Percentiles rank a stretch among this genome's conserved stretches.
These are phyloP conservation scores for Trichoderma gracile DNA, from an alignment of 2,329 filamentous ascomycete genomes.

Conservation along the genomic window DNA sequence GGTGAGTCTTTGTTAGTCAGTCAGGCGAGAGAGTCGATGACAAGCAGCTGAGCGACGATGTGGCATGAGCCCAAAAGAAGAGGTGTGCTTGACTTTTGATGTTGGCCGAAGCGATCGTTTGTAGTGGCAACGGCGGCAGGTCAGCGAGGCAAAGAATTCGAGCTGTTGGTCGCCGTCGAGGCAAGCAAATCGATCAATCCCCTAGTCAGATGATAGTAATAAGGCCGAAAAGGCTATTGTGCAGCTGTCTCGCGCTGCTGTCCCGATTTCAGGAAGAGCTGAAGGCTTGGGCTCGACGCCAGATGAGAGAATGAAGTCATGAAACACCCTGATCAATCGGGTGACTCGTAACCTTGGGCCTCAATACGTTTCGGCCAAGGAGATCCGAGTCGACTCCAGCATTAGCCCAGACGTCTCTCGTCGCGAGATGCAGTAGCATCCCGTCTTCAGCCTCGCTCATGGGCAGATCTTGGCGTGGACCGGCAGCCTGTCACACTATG, in stretches of 20 bases:
- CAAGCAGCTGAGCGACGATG: background rate
- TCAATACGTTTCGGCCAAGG: conserved; percentile 17
- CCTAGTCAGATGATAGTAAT: background rate
- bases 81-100: background rate
- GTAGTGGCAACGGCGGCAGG: background rate
- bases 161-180: conserved; percentile 11
- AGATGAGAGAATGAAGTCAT: background rate
- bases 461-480: conserved; percentile 20
- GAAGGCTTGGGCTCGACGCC: background rate
- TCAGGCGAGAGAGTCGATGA: background rate
- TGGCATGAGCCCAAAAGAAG: background rate
- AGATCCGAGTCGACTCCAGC: conserved; percentile 21
- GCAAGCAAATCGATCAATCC: background rate
- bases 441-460: conserved; percentile 21
- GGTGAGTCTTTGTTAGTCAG: conserved; percentile 2
- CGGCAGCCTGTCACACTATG: conserved; percentile 10
- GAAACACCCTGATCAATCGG: background rate
- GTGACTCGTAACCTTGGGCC: background rate
- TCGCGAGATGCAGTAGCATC: conserved; percentile 24
- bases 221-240: background rate
- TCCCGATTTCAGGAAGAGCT: background rate
- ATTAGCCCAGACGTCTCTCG: conserved; percentile 15
- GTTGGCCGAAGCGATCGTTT: background rate
- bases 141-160: background rate
- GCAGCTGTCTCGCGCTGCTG: background rate